phyloP scores from a whole-genome alignment of 2,329 filamentous ascomycete species.

The Grosmannia penicillata region DNA sequence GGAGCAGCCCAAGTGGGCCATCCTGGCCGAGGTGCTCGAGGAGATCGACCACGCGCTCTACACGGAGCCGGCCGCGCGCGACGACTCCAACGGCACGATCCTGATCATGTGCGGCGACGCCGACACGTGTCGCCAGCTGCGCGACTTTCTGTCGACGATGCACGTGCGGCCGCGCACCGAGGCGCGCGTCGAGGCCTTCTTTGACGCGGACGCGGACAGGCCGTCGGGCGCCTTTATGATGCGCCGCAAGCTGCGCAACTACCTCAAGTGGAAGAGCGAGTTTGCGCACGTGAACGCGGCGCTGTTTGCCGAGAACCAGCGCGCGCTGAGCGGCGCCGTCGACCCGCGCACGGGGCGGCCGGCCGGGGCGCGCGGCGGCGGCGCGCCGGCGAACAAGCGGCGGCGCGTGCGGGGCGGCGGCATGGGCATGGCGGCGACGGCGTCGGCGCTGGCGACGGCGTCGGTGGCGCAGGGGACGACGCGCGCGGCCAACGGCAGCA shows the following conservation, averaged over 20 bases:
- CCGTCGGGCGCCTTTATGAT: constrained; percentile 79
- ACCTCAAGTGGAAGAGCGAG: constrained; percentile 79
- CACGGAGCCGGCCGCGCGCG: constrained; percentile 56
- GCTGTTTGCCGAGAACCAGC: constrained; percentile 68
- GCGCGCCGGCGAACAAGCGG: constrained; percentile 70
- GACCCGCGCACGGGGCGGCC: constrained; percentile 33
- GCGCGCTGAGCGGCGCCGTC: constrained; percentile 51
- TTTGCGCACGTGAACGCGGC: constrained; percentile 73
- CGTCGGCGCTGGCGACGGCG: constrained; percentile 4
- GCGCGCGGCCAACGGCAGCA: constrained; percentile 50
- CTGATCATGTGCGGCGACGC: constrained; percentile 91
- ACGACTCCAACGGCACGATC: constrained; percentile 82
- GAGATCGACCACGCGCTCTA: constrained; percentile 82
- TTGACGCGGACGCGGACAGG: constrained; percentile 38
- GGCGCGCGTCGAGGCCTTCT: constrained; percentile 27
- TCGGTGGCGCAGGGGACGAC: not conserved
- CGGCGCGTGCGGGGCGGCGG: constrained; percentile 59
- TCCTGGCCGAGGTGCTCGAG: constrained; percentile 78
- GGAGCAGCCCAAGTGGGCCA: constrained; percentile 85
- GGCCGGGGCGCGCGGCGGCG: constrained; percentile 37
- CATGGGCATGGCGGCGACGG: constrained; percentile 29
- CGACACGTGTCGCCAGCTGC: constrained; percentile 71
- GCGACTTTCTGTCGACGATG: constrained; percentile 88
- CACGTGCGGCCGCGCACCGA: constrained; percentile 47
- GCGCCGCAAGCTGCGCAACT: constrained; percentile 71